phyloP scores from a whole-genome alignment of 192 early-diverging fungal species.

The Entomortierella lignicola region DNA sequence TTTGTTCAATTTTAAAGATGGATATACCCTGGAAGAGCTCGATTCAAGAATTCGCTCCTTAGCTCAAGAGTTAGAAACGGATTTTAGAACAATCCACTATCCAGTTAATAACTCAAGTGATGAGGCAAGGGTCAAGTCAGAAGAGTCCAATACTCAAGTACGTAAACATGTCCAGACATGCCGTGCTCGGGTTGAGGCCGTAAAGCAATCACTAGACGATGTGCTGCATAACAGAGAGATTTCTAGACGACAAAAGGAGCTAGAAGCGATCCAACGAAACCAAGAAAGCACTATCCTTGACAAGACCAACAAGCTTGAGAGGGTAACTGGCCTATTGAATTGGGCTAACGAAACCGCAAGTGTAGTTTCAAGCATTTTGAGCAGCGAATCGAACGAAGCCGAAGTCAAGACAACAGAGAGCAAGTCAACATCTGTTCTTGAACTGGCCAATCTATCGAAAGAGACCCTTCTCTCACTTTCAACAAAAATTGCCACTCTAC shows the following conservation, averaged over 20 bases:
- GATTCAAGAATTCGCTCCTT: slow-evolving; percentile 12
- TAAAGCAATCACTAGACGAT: slow-evolving; percentile 4
- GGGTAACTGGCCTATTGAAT: slow-evolving; percentile 8
- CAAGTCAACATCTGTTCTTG: background rate
- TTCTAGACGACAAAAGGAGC: slow-evolving; percentile 5
- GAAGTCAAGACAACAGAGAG: background rate
- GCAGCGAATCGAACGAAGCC: background rate
- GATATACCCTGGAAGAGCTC: background rate
- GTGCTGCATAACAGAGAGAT: slow-evolving; percentile 13
- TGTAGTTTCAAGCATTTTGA: background rate
- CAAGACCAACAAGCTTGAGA: slow-evolving; percentile 17
- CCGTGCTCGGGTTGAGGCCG: slow-evolving; percentile 1
- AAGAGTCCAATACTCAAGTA: slow-evolving; percentile 20
- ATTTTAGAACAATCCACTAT: slow-evolving; percentile 11
- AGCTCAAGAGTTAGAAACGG: slow-evolving; percentile 9
- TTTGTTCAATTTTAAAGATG: background rate
- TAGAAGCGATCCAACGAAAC: slow-evolving; percentile 6
- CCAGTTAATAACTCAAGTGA: slow-evolving; percentile 23
- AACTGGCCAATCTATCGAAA: slow-evolving; percentile 8
- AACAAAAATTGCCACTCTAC: background rate
- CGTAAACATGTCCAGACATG: slow-evolving; percentile 13
- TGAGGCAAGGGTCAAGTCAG: slow-evolving; percentile 2
- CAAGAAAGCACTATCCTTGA: slow-evolving; percentile 16
- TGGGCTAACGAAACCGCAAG: slow-evolving; percentile 24
- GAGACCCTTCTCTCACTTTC: slow-evolving; percentile 1